Conservation (phyloP, 352 stramenopile genomes). For the Phytopythium delawarense region DNA sequence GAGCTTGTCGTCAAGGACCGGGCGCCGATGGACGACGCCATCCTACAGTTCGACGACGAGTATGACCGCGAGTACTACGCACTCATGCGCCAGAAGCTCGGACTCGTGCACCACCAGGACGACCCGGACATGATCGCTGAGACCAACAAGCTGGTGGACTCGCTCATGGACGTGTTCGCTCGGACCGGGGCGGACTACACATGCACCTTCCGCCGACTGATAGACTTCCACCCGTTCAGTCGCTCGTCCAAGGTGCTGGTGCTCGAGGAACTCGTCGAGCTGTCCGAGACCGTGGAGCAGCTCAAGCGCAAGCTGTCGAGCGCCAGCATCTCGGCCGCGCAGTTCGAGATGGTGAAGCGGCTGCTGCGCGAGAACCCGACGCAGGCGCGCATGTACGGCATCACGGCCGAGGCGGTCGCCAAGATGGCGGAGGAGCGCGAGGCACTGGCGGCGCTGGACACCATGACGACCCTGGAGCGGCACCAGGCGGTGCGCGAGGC, state of each 20-base stretch:
- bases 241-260: slow-evolving; percentile 20
- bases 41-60: slow-evolving; percentile 28
- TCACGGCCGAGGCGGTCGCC: slow-evolving; percentile 51
- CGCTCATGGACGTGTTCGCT: slow-evolving; percentile 50
- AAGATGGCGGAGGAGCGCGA: slow-evolving; percentile 54
- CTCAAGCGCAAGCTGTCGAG: slow-evolving; percentile 44
- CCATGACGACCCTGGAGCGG: slow-evolving; percentile 40
- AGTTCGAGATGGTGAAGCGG: slow-evolving; percentile 65
- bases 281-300: slow-evolving; percentile 72
- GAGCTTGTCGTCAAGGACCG: slow-evolving; percentile 35
- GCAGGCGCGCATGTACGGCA: slow-evolving; percentile 68
- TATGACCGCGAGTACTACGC: slow-evolving; percentile 58
- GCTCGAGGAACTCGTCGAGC: slow-evolving; percentile 40
- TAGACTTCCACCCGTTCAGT: slow-evolving; percentile 36
- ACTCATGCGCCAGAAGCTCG: slow-evolving; percentile 67
- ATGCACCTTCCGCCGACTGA: slow-evolving; percentile 61
- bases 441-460: slow-evolving; percentile 33
- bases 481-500: slow-evolving; percentile 34
- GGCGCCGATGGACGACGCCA: slow-evolving; percentile 8
- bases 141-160: slow-evolving; percentile 44
- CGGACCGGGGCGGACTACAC: slow-evolving; percentile 78
- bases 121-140: slow-evolving; percentile 18
- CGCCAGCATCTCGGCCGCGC: slow-evolving; percentile 58
- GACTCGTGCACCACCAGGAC: slow-evolving; percentile 26
- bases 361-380: slow-evolving; percentile 56